phyloP scores from a whole-genome alignment of 2,329 filamentous ascomycete species.

The Chaetomium sp. region DNA sequence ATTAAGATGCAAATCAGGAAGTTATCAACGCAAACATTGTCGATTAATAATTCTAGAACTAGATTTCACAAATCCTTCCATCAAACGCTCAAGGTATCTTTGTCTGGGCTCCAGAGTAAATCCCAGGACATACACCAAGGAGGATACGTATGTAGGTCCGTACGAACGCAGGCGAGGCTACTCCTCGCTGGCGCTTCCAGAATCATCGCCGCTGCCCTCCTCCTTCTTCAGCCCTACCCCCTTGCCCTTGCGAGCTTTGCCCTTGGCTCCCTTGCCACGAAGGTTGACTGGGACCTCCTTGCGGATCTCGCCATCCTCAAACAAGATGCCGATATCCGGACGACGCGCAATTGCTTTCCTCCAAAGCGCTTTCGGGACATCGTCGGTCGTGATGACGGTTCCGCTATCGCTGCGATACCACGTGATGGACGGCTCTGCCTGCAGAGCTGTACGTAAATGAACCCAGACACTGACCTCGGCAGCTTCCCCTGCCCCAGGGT shows the following conservation, averaged over 20 bases:
- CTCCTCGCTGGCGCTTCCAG: conserved; percentile 40
- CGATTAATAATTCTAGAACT: no score
- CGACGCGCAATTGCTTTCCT: conserved; percentile 47
- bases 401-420: conserved; percentile 46
- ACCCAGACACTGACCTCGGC: conserved; percentile 50
- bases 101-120: no score
- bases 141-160: not conserved
- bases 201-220: conserved; percentile 38
- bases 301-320: conserved; percentile 47
- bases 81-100: no score
- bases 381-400: conserved; percentile 41
- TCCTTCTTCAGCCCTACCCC: conserved; percentile 28
- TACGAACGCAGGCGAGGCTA: conserved; percentile 1
- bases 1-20: no score
- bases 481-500: conserved; percentile 37
- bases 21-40: no score
- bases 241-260: conserved; percentile 45
- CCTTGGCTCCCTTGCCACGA: conserved; percentile 47
- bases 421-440: conserved; percentile 38
- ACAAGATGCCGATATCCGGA: conserved; percentile 47
- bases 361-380: conserved; percentile 44
- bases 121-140: not conserved
- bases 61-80: no score
- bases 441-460: conserved; percentile 42
- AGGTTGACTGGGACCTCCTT: conserved; percentile 48